Conservation (phyloP, 1,284 basidiomycete species). For the Ceratobasidium sp. region DNA sequence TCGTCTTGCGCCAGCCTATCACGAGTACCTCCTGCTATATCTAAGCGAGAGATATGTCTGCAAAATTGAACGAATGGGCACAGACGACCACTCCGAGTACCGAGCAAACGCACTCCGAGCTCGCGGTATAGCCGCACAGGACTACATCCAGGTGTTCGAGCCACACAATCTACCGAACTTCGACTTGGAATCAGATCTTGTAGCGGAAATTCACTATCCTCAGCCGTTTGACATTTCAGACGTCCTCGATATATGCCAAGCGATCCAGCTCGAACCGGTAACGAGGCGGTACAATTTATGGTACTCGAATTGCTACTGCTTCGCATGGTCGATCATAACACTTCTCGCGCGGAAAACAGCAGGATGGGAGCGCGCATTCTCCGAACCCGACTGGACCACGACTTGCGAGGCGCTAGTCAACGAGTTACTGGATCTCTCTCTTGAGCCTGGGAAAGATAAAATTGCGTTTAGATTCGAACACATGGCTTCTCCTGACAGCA, state of each 20-base stretch:
- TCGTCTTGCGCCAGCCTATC: too few relatives aligned
- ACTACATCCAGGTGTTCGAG: conserved; percentile 1
- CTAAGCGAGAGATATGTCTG: background rate
- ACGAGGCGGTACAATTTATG: background rate
- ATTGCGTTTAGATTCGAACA: too few relatives aligned
- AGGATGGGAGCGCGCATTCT: background rate
- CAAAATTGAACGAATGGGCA: conserved; percentile 6
- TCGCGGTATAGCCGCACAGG: background rate
- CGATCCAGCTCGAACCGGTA: background rate
- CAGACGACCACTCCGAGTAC: background rate
- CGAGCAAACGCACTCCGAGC: background rate
- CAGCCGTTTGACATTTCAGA: background rate
- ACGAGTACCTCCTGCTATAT: too few relatives aligned
- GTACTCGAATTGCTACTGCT: conserved; percentile 19
- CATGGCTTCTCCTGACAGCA: too few relatives aligned
- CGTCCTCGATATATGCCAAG: conserved; percentile 1
- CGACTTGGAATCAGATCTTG: background rate
- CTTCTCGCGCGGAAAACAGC: background rate
- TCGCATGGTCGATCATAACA: conserved; percentile 1
- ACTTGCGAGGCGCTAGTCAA: too few relatives aligned
- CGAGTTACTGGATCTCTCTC: too few relatives aligned
- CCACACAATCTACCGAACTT: too few relatives aligned
- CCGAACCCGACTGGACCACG: too few relatives aligned
- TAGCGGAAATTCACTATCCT: background rate
- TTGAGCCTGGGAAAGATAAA: too few relatives aligned